Base-by-base conservation (phyloP, 2,329 filamentous ascomycete genomes). In the Cadophora luteo-olivacea region DNA sequence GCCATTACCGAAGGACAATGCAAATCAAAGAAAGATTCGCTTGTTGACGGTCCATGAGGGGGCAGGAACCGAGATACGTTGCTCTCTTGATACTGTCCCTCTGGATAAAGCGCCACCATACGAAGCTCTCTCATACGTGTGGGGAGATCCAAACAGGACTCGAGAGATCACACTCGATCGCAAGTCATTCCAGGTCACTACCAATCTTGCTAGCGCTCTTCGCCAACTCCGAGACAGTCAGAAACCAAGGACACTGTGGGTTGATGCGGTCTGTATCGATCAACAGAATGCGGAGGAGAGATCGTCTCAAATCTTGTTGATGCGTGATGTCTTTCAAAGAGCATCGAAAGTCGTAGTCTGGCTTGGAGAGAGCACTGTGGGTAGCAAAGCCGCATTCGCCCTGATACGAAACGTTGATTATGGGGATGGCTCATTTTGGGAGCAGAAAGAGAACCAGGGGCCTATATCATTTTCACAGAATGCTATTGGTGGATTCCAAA, bases 261-360 rank as follows among this genome's bases (percentile, higher is more conserved):
- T 65, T 16, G 62, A 65, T 45, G 62, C 62, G 12, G 32, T 65
- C 14, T 65, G 62, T 32, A 65, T 65, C 19, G 52, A 65, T 25
- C 62, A 65, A 32, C 25, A 19, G 29, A 57, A 65, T 48, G 16
- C n/a, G 16, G 49, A 57, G 32, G 62, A 65, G 16, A 36, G 62
- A 5, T 41, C 29, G 2, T 55, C 36, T 38, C 62, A 65, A n/a
- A 45, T 65, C 22, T 8, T 32, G 11, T 33, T 41, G 62, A 65
- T 65, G 62, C 22, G 36, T 14, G 36, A 48, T 9, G 19, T 65
- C n/a, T 65, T 41, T 48, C 32, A 54, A 32, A 55, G 52, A 48
- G 62, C 62, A 9, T 54, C 48, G 32, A 55, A 41, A 29, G 62
- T 65, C 14, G n/a, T 41, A 7, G 52, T 57, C 7, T 65, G 62